Evolutionary conservation across 139 green algal genomes (phyloP).

Genomic region (Coelastrella sp.): DNA sequence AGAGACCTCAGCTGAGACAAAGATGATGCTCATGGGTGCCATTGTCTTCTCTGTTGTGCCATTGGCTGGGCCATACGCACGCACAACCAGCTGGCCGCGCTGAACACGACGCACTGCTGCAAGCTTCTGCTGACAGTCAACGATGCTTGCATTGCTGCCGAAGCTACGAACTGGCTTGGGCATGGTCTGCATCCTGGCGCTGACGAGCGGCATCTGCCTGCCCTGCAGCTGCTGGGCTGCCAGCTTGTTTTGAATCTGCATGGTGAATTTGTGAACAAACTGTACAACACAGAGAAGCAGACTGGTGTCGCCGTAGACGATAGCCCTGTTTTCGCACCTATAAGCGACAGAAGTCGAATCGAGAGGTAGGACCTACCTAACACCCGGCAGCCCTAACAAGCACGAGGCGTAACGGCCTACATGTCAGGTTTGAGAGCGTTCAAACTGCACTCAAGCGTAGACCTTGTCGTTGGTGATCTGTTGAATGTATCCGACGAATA

Average conservation of each 20-base stretch:
- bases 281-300: background rate
- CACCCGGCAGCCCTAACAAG: background rate
- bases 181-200: conserved; percentile 6
- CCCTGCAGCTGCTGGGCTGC: conserved; percentile 1
- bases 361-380: conserved; percentile 5
- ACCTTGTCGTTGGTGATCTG: too few species aligned
- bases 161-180: background rate
- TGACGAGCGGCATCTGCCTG: conserved; percentile 13
- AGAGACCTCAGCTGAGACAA: conserved; percentile 52
- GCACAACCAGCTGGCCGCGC: background rate
- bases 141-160: background rate
- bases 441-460: background rate
- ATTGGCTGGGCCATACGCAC: background rate
- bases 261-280: background rate
- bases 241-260: conserved; percentile 22
- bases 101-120: background rate
- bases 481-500: too few species aligned
- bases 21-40: conserved; percentile 34
- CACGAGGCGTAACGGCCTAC: background rate
- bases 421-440: background rate
- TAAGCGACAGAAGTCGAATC: background rate
- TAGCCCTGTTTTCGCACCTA: background rate
- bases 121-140: background rate
- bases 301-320: background rate
- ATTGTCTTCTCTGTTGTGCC: background rate